Base-by-base conservation (phyloP, 2,329 filamentous ascomycete genomes). In the Xylariomycetidae sp. region DNA sequence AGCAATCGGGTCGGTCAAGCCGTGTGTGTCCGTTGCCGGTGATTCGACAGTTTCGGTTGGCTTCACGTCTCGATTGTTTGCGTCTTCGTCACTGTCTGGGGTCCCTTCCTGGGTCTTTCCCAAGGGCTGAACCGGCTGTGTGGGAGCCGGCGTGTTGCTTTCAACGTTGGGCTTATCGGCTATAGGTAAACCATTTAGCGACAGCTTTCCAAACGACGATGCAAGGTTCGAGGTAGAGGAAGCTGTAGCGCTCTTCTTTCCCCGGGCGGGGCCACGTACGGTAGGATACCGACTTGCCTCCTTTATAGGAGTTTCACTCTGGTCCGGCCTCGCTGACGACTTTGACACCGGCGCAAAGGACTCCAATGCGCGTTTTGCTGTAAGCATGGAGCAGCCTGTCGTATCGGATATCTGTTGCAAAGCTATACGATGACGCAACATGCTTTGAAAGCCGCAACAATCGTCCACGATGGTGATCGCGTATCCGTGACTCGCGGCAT, bases 391-490 rank as follows among this genome's bases (percentile, higher is more conserved):
- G 29, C 85, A 88, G 18, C 85, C 87, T 40, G 89, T 84, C 32
- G 86, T 74, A 26, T 87, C 77, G 3, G 77, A 70, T 56, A 95
- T 81, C 34, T 79, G 77, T 33, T 74, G 71, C 46, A 94, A 67
- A 0, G 89, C 84, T 43, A 77, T 69, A 27, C 76, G 66, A 48
- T 94, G 88, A 27, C 87, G 77, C 13, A 67, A 59, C 37, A 80
- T 75, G 47, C 70, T 80, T 29, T 86, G 78, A 52, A 82, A 95
- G 9, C 88, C 89, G 35, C 94, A 78, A 57, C 89, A 96, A 56
- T 97, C 88, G 33, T 92, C 82, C 25, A 97, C 67, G 10, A 97
- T 67, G 5, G 85, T 92, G 51, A 96, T 87, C n/a, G 78, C 71
- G 51, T 94, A 80, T 4, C 89, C 92, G 58, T 96, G 85, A 14